Percentiles rank a stretch among this genome's conserved stretches.
These are phyloP conservation scores for Mycena olivaceomarginata DNA, from an alignment of 768 basidiomycete species.

Conservation along the genomic window DNA sequence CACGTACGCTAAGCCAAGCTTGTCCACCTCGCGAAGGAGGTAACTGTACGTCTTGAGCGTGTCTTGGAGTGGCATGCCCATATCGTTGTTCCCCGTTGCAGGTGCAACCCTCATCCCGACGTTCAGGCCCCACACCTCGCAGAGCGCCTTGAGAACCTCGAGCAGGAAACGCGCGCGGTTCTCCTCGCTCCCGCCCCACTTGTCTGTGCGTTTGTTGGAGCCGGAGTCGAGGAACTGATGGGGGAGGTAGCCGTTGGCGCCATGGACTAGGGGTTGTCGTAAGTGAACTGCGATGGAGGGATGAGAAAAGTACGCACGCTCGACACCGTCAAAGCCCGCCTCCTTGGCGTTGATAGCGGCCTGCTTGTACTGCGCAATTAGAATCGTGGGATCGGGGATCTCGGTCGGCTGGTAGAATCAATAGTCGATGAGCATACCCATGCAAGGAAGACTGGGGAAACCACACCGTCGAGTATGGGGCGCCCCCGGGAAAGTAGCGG, in stretches of 20 bases:
- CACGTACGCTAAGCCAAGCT: not conserved
- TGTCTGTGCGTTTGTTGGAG: slow-evolving; percentile 15
- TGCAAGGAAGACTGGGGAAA: not conserved
- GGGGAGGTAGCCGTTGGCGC: not conserved
- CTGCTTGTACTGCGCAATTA: not conserved
- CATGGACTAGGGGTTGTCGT: not conserved
- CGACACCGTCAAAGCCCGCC: no score
- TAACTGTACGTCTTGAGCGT: not conserved
- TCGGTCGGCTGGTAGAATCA: not conserved
- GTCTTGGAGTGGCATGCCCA: slow-evolving; percentile 18
- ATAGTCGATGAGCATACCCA: not conserved
- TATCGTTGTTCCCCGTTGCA: slow-evolving; percentile 34
- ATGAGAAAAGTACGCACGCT: no score
- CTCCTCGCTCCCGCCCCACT: slow-evolving; percentile 6
- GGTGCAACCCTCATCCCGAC: slow-evolving; percentile 57
- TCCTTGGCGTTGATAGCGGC: not conserved
- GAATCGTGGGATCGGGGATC: not conserved
- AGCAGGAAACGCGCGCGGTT: slow-evolving; percentile 55
- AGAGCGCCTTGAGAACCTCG: slow-evolving; percentile 53
- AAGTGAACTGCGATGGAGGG: no score
- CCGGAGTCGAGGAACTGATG: slow-evolving; percentile 15
- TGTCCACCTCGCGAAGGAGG: not conserved
- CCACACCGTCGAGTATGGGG: not conserved
- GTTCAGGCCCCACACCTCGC: slow-evolving; percentile 54
- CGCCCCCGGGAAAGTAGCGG: not conserved